Base-by-base conservation (phyloP, 2,329 filamentous ascomycete species). In the Fusarium denticulatum region DNA sequence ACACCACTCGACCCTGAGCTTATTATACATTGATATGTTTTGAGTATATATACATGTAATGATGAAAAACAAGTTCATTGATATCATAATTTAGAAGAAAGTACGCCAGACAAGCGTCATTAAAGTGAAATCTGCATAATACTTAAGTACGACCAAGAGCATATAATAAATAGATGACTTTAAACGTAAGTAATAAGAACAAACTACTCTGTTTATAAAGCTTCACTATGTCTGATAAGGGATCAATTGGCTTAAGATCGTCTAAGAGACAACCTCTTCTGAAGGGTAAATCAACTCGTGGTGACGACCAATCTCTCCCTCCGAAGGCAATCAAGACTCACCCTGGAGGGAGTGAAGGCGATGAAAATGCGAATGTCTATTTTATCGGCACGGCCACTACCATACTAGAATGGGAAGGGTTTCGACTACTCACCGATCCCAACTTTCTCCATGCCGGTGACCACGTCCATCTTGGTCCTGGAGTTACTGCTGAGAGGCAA, bases 361-460 rank as follows among this genome's bases (percentile, higher is more conserved):
- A 62, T 34, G 67, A 76, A 47, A 53, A 77, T 52, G 72, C 65
- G 40, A 85, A 84, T 60, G 74, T 89, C 47, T 87, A 84, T 79
- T 89, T 89, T 75, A 84, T 89, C 46, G 88, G 88, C 24, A 90
- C 85, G 9, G 88, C 88, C 10, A 89, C 88, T 6, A 89, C 87
- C 1, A 82, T 90, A 43, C 79, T 89, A 16, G 85, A 88, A 78
- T 90, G 86, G 86, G 79, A 83, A 67, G 85, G 85, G 47, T 79
- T 88, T 52, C 85, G 87, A 36, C 83, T 90, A 68, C 83, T 90
- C 55, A 90, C 88, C 1, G 88, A 88, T 78, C 88, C 89, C 14
- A 91, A 92, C 79, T 92, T 93, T 80, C 85, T 93, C 0, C 90
- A 91, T 74, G 86, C 86, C 4, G 90, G 90, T 37, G 89, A 92